Percentiles rank a stretch among this genome's conserved stretches.
Conservation (phyloP, 176 grass and related monocot genomes). For the Zizania latifolia region DNA sequence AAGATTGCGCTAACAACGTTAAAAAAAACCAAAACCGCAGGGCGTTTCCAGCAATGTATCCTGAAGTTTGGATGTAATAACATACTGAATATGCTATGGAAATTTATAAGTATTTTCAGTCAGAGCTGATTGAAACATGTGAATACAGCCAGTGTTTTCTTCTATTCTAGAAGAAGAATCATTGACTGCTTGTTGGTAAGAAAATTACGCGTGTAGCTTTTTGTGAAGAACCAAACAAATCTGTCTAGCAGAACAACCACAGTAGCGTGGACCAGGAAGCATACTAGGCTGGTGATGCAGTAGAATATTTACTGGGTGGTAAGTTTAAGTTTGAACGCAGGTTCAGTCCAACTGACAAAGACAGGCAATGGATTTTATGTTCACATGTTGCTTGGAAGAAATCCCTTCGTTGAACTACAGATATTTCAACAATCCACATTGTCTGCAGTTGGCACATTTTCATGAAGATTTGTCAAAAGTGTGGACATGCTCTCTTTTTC, state of each 20-base stretch:
- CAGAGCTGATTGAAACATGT: not conserved
- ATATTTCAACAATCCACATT: constrained; percentile 35
- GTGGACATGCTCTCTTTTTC: not conserved
- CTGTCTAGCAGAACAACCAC: not conserved
- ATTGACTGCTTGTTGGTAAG: constrained; percentile 7
- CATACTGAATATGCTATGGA: not conserved
- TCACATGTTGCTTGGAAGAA: constrained; percentile 13
- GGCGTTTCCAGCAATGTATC: not conserved
- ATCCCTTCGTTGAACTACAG: not conserved
- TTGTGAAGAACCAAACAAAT: constrained; percentile 27
- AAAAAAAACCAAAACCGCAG: not conserved
- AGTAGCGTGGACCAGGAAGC: constrained; percentile 3
- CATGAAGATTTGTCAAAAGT: constrained; percentile 4
- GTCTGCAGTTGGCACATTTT: constrained; percentile 16
- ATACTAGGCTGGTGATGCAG: not conserved
- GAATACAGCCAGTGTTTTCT: not conserved
- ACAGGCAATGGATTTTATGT: not conserved
- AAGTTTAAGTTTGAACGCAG: constrained; percentile 34
- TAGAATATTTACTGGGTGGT: not conserved
- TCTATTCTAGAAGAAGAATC: constrained; percentile 27
- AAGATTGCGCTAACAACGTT: not conserved
- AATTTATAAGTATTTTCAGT: not conserved
- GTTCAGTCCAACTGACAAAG: constrained; percentile 30
- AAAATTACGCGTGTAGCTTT: not conserved
- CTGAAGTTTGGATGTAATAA: not conserved